These are phyloP conservation scores for Takakia lepidozioides DNA, from an alignment of 225 moss, liverwort and hornwort genomes.

Conservation along the genomic window DNA sequence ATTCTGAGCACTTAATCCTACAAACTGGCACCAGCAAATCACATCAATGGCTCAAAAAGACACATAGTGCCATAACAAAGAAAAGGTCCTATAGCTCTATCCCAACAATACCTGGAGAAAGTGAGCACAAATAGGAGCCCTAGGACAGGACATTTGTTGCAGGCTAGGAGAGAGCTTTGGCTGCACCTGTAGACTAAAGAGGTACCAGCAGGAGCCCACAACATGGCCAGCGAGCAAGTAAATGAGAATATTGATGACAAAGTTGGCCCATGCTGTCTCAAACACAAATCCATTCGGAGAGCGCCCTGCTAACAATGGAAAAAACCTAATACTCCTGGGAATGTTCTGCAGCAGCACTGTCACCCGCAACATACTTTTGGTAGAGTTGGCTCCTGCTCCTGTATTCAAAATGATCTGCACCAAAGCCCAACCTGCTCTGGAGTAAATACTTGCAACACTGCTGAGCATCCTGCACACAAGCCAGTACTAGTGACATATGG, in stretches of 20 bases:
- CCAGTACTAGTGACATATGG: too few species aligned
- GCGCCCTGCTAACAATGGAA: constrained; percentile 44
- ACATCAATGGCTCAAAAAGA: too few species aligned
- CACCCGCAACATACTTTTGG: constrained; percentile 50
- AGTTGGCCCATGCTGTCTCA: constrained; percentile 86
- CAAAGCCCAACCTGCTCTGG: neutral
- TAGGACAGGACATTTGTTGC: too few species aligned
- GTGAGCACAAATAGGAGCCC: too few species aligned
- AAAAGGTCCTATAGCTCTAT: too few species aligned
- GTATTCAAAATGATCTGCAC: constrained; percentile 41
- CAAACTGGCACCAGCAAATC: too few species aligned
- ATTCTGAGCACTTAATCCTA: too few species aligned
- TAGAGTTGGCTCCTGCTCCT: constrained; percentile 42
- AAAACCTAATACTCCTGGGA: constrained; percentile 54
- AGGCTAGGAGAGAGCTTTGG: neutral
- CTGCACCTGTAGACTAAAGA: constrained; percentile 68
- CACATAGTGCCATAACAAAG: too few species aligned
- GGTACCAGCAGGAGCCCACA: constrained; percentile 84
- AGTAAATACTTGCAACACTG: too few species aligned
- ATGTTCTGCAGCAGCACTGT: constrained; percentile 64
- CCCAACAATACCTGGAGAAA: too few species aligned
- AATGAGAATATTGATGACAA: constrained; percentile 67
- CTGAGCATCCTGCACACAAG: too few species aligned
- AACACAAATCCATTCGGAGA: constrained; percentile 68
- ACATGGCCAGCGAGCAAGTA: constrained; percentile 71